Evolutionary conservation across 202 grass and related monocot species (phyloP).

Genomic region (Eragrostis tef): DNA sequence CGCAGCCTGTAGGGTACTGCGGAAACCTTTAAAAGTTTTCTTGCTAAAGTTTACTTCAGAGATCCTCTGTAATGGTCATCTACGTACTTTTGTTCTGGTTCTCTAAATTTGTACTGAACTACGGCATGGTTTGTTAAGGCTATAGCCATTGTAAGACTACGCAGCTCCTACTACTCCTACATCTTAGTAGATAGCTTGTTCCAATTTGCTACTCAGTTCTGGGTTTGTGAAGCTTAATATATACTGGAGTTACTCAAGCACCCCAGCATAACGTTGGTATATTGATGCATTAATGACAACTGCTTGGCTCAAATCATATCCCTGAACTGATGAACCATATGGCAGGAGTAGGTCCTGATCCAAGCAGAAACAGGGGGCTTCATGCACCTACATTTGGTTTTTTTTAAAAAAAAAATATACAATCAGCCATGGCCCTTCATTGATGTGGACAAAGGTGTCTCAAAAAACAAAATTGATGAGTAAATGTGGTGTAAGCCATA

Average conservation of each 20-base stretch:
- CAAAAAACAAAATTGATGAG: too few relatives aligned
- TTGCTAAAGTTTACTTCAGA: constrained; percentile 45
- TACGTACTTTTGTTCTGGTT: constrained; percentile 2
- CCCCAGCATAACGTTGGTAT: neutral
- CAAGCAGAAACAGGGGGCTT: neutral
- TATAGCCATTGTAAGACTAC: constrained; percentile 8
- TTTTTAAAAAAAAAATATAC: too few relatives aligned
- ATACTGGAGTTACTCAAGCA: constrained; percentile 13
- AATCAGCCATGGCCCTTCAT: too few relatives aligned
- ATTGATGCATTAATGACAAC: neutral
- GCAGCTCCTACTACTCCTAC: neutral
- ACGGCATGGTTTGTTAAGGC: constrained; percentile 29
- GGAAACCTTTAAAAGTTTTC: constrained; percentile 44
- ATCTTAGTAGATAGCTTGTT: constrained; percentile 44
- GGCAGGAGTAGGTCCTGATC: neutral
- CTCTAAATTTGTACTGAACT: constrained; percentile 44
- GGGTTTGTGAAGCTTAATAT: constrained; percentile 22
- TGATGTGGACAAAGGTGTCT: too few relatives aligned
- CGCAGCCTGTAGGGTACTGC: constrained; percentile 39
- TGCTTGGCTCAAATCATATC: neutral
- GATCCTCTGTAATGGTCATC: constrained; percentile 51
- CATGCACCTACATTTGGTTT: neutral
- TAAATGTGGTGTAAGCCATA: neutral
- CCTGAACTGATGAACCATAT: neutral
- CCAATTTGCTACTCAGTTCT: constrained; percentile 20